Evolutionary conservation across 1,139 yeast species (phyloP).

Genomic region (Pichia sp.): DNA sequence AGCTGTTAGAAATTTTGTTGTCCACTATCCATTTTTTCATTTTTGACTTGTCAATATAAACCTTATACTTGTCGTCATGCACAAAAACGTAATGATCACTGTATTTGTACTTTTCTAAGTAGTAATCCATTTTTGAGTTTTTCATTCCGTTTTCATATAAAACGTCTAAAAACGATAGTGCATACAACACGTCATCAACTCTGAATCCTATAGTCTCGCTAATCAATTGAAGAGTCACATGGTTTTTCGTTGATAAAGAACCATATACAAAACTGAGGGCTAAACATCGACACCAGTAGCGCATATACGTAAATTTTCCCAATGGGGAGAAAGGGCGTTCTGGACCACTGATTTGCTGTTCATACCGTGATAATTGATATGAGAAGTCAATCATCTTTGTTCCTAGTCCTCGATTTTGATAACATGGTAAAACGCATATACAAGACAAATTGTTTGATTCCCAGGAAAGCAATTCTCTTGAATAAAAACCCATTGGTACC

Average conservation of each 20-base stretch:
- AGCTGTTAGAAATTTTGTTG: conserved; percentile 18
- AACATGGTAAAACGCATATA: conserved; percentile 87
- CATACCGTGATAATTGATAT: conserved; percentile 63
- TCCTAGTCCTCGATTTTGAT: conserved; percentile 75
- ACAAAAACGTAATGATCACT: conserved; percentile 22
- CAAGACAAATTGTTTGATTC: conserved; percentile 87
- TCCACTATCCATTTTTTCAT: conserved; percentile 30
- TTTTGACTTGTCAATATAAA: conserved; percentile 24
- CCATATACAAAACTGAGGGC: conserved; percentile 42
- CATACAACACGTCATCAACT: conserved; percentile 59
- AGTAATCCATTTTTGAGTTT: conserved; percentile 28
- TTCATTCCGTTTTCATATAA: conserved; percentile 33
- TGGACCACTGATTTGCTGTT: conserved; percentile 70
- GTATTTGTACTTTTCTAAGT: conserved; percentile 22
- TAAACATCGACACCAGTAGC: conserved; percentile 69
- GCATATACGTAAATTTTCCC: conserved; percentile 68
- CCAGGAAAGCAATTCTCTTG: conserved; percentile 81
- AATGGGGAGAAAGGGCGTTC: conserved; percentile 84
- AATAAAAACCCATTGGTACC: conserved; percentile 84
- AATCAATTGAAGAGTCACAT: conserved; percentile 49
- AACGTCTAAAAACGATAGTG: conserved; percentile 61
- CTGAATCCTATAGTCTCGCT: conserved; percentile 65
- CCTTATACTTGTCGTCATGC: conserved; percentile 24
- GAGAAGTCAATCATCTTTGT: conserved; percentile 78
- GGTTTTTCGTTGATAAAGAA: conserved; percentile 26